Evolutionary conservation across 179 eudicot genomes (phyloP).

Genomic region (Beta macrorhiza): DNA sequence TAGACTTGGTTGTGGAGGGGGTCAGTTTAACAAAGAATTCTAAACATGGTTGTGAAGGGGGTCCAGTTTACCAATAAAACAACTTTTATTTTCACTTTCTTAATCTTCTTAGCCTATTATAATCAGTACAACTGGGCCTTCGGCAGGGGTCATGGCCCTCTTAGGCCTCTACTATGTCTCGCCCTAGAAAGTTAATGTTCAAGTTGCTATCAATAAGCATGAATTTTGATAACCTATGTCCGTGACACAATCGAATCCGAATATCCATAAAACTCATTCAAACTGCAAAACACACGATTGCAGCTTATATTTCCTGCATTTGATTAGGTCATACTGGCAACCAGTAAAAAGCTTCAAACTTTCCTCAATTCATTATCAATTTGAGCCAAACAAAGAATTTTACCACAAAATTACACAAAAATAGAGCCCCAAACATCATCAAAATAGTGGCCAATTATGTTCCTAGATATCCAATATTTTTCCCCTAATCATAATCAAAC

Average conservation of each 20-base stretch:
- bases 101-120: no score
- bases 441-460: neutral
- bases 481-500: neutral
- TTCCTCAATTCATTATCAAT: constrained; percentile 6
- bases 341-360: constrained; percentile 8
- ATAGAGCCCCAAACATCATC: neutral
- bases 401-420: neutral
- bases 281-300: neutral
- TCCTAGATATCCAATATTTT: neutral
- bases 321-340: neutral
- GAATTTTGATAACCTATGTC: neutral
- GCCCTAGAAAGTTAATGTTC: no score
- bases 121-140: no score
- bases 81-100: no score
- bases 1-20: no score
- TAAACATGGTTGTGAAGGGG: no score
- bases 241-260: neutral
- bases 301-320: neutral
- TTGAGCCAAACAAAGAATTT: neutral
- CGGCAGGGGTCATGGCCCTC: no score
- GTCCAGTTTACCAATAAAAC: no score
- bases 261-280: neutral
- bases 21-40: no score
- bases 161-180: no score
- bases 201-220: neutral